Percentiles rank a stretch among this genome's conserved stretches.
Evolutionary conservation across 2,329 filamentous ascomycete genomes (phyloP).

Genomic region (Colletotrichum euphorbiae): DNA sequence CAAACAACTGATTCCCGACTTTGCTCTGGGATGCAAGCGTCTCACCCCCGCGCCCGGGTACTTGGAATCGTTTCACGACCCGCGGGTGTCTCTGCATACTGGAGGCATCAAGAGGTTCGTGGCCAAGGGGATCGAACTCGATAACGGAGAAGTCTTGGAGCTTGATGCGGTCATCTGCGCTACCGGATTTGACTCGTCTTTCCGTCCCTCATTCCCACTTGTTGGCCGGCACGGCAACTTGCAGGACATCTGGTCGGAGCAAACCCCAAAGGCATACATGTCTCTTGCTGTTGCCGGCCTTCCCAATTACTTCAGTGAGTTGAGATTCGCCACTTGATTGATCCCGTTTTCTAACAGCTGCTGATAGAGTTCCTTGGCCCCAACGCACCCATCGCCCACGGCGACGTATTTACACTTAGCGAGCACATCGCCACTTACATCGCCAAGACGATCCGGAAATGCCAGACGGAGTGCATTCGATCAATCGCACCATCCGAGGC

Average conservation of each 20-base stretch:
- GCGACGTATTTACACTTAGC: slow-evolving; percentile 62
- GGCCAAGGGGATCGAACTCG: slow-evolving; percentile 60
- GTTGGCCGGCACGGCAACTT: slow-evolving; percentile 62
- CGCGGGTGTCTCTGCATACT: slow-evolving; percentile 34
- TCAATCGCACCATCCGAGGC: slow-evolving; percentile 58
- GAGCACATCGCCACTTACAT: slow-evolving; percentile 66
- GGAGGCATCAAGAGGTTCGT: slow-evolving; percentile 59
- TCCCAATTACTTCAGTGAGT: slow-evolving; percentile 67
- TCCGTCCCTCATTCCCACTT: slow-evolving; percentile 63
- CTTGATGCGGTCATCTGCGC: slow-evolving; percentile 69
- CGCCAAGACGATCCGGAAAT: slow-evolving; percentile 59
- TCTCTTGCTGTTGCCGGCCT: slow-evolving; percentile 63
- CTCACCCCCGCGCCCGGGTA: slow-evolving; percentile 65
- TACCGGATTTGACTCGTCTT: slow-evolving; percentile 68
- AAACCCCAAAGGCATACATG: slow-evolving; percentile 63
- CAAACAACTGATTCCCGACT: slow-evolving; percentile 62
- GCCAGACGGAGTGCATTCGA: slow-evolving; percentile 62
- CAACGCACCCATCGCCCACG: slow-evolving; percentile 63
- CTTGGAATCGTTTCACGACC: slow-evolving; percentile 52
- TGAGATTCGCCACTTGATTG: background rate
- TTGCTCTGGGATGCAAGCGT: slow-evolving; percentile 59
- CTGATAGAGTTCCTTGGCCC: slow-evolving; percentile 62
- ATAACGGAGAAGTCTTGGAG: slow-evolving; percentile 59
- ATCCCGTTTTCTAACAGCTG: background rate
- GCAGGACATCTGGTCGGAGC: slow-evolving; percentile 58